phyloP scores from a whole-genome alignment of 495 filamentous ascomycete genomes.

The Usnea hakonensis region DNA sequence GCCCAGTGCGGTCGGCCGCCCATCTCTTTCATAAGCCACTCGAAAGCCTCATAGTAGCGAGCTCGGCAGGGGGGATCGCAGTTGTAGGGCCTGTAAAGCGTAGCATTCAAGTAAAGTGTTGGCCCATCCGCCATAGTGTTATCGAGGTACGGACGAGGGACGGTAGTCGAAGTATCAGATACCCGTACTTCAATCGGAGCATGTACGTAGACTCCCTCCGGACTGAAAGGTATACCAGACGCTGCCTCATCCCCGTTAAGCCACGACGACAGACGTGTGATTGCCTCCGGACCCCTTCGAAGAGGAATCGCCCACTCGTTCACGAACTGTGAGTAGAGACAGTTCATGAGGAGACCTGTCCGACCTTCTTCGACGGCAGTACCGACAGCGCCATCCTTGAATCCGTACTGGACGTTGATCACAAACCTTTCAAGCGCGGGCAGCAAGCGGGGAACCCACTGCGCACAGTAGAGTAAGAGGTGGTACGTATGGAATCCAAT shows the following conservation, averaged over 20 bases:
- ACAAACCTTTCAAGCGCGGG: slow-evolving; percentile 90
- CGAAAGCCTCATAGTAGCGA: slow-evolving; percentile 89
- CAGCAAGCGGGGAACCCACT: slow-evolving; percentile 69
- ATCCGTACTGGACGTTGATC: slow-evolving; percentile 93
- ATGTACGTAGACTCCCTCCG: slow-evolving; percentile 77
- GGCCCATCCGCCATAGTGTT: slow-evolving; percentile 57
- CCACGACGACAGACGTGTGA: slow-evolving; percentile 77
- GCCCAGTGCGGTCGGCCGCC: slow-evolving; percentile 95
- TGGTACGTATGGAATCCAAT: slow-evolving; percentile 87
- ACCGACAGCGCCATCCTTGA: slow-evolving; percentile 56
- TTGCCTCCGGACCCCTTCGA: slow-evolving; percentile 80
- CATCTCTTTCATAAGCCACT: slow-evolving; percentile 89
- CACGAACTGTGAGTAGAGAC: slow-evolving; percentile 90
- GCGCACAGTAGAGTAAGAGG: slow-evolving; percentile 68
- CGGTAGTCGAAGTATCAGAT: slow-evolving; percentile 57
- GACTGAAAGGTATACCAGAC: slow-evolving; percentile 67
- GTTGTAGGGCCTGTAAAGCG: slow-evolving; percentile 84
- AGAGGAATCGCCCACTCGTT: slow-evolving; percentile 97
- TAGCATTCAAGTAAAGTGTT: slow-evolving; percentile 91
- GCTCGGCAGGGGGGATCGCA: slow-evolving; percentile 67
- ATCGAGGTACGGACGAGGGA: slow-evolving; percentile 70
- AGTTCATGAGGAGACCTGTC: slow-evolving; percentile 85
- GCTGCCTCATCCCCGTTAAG: slow-evolving; percentile 54
- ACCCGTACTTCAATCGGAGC: slow-evolving; percentile 90
- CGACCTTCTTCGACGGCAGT: slow-evolving; percentile 72